Conservation (phyloP, 2,329 filamentous ascomycete species). For the Anthostomella pinea region DNA sequence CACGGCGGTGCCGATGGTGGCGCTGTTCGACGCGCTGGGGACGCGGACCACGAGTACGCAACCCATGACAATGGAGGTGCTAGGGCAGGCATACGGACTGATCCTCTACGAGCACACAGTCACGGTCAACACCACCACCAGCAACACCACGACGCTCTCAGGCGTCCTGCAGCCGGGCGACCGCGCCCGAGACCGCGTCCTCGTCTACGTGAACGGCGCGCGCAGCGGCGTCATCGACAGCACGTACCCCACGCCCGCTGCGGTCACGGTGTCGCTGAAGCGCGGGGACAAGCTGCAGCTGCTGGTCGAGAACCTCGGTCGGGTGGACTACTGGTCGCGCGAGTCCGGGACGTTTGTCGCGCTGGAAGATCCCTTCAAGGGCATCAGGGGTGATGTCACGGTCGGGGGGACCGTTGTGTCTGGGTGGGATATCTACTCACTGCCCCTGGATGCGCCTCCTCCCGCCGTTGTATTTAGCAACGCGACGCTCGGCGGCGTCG, state of each 20-base stretch:
- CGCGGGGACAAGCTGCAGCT: conserved; percentile 41
- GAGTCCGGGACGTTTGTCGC: conserved; percentile 28
- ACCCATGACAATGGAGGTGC: conserved; percentile 44
- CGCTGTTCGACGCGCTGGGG: conserved; percentile 38
- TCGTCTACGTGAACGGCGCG: conserved; percentile 45
- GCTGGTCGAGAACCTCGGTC: conserved; percentile 49
- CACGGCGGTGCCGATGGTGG: conserved; percentile 33
- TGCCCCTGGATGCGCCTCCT: conserved; percentile 33
- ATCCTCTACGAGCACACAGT: conserved; percentile 41
- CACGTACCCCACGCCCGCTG: conserved; percentile 38
- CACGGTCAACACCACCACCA: conserved; percentile 10
- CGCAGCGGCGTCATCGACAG: conserved; percentile 45
- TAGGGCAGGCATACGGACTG: conserved; percentile 44
- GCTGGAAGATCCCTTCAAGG: conserved; percentile 44
- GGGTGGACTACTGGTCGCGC: conserved; percentile 43
- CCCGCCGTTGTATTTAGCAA: neutral
- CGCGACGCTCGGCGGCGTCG: neutral
- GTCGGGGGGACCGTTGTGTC: conserved; percentile 32
- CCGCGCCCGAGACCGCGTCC: conserved; percentile 42
- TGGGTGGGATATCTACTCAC: conserved; percentile 39
- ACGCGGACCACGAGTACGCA: conserved; percentile 18
- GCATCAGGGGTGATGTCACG: conserved; percentile 42
- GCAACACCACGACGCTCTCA: conserved; percentile 5
- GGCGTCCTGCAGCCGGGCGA: conserved; percentile 42
- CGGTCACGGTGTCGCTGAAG: conserved; percentile 36